phyloP scores from a whole-genome alignment of 2,329 filamentous ascomycete species.

The Talaromyces pinophilus region DNA sequence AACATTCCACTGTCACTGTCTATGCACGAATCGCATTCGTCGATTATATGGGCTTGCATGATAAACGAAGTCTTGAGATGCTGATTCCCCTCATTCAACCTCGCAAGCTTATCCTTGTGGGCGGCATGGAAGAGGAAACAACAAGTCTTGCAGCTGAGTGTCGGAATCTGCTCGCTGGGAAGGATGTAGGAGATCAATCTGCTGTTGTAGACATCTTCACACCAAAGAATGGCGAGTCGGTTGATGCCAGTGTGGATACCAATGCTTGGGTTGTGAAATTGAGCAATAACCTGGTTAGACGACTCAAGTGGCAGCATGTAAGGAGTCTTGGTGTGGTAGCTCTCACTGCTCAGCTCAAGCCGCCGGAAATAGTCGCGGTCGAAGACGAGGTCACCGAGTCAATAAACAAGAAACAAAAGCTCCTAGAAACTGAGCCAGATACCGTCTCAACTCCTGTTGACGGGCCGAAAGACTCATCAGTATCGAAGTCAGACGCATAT shows the following conservation, averaged over 20 bases:
- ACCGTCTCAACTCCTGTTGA: slow-evolving; percentile 30
- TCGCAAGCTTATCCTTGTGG: slow-evolving; percentile 89
- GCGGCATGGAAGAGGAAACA: slow-evolving; percentile 78
- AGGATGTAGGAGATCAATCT: slow-evolving; percentile 32
- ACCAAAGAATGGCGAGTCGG: slow-evolving; percentile 68
- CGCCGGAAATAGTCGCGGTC: slow-evolving; percentile 40
- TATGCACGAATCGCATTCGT: slow-evolving; percentile 80
- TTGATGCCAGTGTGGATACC: slow-evolving; percentile 94
- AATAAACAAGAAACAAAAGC: slow-evolving; percentile 55
- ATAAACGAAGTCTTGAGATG: slow-evolving; percentile 91
- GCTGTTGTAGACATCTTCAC: slow-evolving; percentile 66
- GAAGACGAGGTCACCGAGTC: slow-evolving; percentile 43
- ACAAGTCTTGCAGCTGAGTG: slow-evolving; percentile 76
- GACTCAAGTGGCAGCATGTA: slow-evolving; percentile 92
- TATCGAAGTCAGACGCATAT: slow-evolving; percentile 36
- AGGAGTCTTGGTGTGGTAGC: slow-evolving; percentile 87
- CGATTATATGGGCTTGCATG: slow-evolving; percentile 89
- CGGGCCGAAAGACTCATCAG: slow-evolving; percentile 28
- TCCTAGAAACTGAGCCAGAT: slow-evolving; percentile 50
- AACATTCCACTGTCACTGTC: slow-evolving; percentile 63
- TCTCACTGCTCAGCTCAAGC: slow-evolving; percentile 73
- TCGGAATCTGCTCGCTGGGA: slow-evolving; percentile 61
- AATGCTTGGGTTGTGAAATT: slow-evolving; percentile 96
- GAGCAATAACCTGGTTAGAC: slow-evolving; percentile 78
- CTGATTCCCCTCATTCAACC: slow-evolving; percentile 91